These are phyloP conservation scores for Mychonastes homosphaera DNA, from an alignment of 139 green algal species.

Conservation along the genomic window DNA sequence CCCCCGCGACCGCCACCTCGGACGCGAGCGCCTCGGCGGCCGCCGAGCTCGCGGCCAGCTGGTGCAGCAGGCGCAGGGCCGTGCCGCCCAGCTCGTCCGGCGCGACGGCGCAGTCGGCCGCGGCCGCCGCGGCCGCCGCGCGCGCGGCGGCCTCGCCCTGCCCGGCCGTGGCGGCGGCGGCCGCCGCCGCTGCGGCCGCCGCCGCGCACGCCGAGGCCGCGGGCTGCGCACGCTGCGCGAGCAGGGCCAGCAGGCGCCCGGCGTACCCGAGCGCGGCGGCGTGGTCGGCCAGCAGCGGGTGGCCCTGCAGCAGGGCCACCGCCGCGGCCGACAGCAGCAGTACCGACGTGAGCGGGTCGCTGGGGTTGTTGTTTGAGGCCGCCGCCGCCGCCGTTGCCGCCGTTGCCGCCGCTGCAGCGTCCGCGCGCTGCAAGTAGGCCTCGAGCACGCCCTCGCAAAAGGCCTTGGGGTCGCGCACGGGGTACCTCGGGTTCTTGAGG, in stretches of 20 bases:
- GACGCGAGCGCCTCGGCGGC: conserved; percentile 54
- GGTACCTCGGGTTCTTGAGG: conserved; percentile 68
- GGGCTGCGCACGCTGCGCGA: too few species aligned
- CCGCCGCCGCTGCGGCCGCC: conserved; percentile 4
- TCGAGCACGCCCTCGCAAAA: conserved; percentile 71
- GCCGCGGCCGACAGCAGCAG: conserved; percentile 57
- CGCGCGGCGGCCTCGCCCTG: background rate
- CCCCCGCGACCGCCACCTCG: background rate
- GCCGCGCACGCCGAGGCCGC: too few species aligned
- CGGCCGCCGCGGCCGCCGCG: conserved; percentile 10
- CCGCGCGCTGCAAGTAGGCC: conserved; percentile 12
- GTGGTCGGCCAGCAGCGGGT: conserved; percentile 54
- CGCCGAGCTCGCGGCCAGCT: conserved; percentile 28
- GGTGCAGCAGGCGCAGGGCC: conserved; percentile 62
- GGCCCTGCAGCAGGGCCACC: conserved; percentile 49
- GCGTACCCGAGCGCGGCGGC: conserved; percentile 52
- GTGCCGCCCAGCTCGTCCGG: conserved; percentile 44
- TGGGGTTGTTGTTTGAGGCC: background rate
- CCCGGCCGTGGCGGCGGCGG: background rate
- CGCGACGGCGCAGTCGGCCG: background rate
- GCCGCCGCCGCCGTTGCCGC: background rate
- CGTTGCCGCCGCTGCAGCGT: conserved; percentile 3
- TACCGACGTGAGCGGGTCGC: conserved; percentile 5
- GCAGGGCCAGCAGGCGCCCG: conserved; percentile 36
- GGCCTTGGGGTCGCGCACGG: conserved; percentile 52